Percentiles rank a stretch among this genome's conserved stretches.
phyloP scores from a whole-genome alignment of 192 early-diverging fungal species.

The Podila clonocystis region DNA sequence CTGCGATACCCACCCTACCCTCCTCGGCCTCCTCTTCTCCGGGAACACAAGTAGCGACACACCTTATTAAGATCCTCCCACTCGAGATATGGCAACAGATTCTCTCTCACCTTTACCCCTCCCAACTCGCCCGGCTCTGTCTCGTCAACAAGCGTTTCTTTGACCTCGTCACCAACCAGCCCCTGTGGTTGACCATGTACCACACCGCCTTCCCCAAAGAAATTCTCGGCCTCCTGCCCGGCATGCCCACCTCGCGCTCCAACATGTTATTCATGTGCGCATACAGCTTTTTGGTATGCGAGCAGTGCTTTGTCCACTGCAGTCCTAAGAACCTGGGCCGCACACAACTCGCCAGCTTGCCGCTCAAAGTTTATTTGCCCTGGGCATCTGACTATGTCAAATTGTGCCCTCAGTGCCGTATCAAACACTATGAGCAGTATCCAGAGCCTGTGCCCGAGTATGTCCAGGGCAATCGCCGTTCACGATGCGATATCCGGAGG shows the following conservation, averaged over 20 bases:
- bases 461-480: not conserved
- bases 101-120: not conserved
- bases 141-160: not conserved
- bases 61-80: not conserved
- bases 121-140: not conserved
- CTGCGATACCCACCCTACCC: not conserved
- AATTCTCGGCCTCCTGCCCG: not conserved
- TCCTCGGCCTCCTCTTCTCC: not conserved
- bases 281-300: not conserved
- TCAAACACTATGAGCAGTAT: not conserved
- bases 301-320: not conserved
- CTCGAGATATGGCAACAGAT: not conserved
- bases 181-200: not conserved
- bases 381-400: not conserved
- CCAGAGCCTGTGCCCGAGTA: not conserved
- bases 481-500: constrained; percentile 2
- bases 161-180: not conserved
- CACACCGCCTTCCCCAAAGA: not conserved
- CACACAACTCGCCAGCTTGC: not conserved
- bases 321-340: not conserved
- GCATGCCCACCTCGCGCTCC: not conserved
- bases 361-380: not conserved
- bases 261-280: not conserved
- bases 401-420: not conserved
- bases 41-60: not conserved